phyloP scores from a whole-genome alignment of 805 yeast genomes.

The Candida ficus region DNA sequence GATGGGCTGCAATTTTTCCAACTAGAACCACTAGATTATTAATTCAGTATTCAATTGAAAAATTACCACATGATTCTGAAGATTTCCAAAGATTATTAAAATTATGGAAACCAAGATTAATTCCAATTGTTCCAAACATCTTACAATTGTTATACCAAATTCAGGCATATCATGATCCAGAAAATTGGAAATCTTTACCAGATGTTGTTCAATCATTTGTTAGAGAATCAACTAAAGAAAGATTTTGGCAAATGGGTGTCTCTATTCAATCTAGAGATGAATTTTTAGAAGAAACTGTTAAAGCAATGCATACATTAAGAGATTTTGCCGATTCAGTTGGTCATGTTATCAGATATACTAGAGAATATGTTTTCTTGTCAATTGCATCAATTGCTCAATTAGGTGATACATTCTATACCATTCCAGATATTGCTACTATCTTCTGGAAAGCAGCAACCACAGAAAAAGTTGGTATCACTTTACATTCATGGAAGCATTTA shows the following conservation, averaged over 20 bases:
- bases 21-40: constrained; percentile 93
- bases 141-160: constrained; percentile 83
- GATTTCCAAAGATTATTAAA: constrained; percentile 62
- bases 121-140: constrained; percentile 87
- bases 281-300: constrained; percentile 88
- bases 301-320: constrained; percentile 87
- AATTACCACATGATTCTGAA: constrained; percentile 70
- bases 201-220: constrained; percentile 89
- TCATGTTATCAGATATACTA: constrained; percentile 88
- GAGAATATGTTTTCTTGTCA: constrained; percentile 92
- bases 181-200: constrained; percentile 85
- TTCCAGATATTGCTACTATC: constrained; percentile 71
- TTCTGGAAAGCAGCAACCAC: constrained; percentile 82
- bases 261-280: constrained; percentile 91
- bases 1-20: constrained; percentile 93
- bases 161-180: constrained; percentile 91
- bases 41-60: constrained; percentile 92
- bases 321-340: constrained; percentile 99
- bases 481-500: constrained; percentile 97
- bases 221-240: constrained; percentile 80
- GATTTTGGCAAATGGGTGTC: constrained; percentile 99
- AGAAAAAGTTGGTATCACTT: constrained; percentile 72
- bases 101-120: constrained; percentile 91
- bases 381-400: constrained; percentile 84
- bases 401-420: constrained; percentile 82